A percentile compares a stretch with the other conserved stretches of the same genome.
These are phyloP conservation scores for Zalerion maritima DNA, from an alignment of 495 filamentous ascomycete genomes.

Conservation along the genomic window DNA sequence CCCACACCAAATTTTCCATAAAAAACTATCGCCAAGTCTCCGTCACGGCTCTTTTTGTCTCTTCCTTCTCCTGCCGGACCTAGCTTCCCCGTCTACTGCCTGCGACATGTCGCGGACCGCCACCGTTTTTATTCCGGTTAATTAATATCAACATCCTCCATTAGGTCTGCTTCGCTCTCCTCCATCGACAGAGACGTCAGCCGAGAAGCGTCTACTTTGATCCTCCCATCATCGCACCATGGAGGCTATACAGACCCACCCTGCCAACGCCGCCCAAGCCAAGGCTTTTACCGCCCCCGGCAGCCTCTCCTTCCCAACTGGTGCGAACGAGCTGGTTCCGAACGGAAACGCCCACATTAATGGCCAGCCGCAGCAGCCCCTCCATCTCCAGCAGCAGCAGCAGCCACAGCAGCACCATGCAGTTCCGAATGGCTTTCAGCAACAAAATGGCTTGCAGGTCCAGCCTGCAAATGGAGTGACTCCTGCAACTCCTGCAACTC, in stretches of 20 bases:
- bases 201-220: no score
- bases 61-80: conserved; percentile 8
- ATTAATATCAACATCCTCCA: neutral
- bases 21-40: no score
- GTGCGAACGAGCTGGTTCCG: conserved; percentile 65
- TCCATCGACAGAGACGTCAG: conserved; percentile 16
- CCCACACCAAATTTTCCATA: no score
- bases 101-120: conserved; percentile 6
- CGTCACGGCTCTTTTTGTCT: conserved; percentile 2
- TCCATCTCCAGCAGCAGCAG: no score
- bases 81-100: conserved; percentile 6
- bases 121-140: conserved; percentile 3
- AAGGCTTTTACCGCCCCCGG: conserved; percentile 81
- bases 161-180: neutral
- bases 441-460: conserved; percentile 43
- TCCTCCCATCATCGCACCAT: no score
- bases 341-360: conserved; percentile 45
- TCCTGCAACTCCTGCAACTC: conserved; percentile 90
- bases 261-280: conserved; percentile 73
- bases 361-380: no score
- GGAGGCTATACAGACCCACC: conserved; percentile 83
- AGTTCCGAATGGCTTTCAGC: conserved; percentile 37
- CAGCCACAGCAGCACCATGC: no score
- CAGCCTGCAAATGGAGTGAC: conserved; percentile 69
- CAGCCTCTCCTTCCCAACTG: conserved; percentile 81